Conservation (phyloP, 164 flowering plant species). For the Tinospora cordifolia region DNA sequence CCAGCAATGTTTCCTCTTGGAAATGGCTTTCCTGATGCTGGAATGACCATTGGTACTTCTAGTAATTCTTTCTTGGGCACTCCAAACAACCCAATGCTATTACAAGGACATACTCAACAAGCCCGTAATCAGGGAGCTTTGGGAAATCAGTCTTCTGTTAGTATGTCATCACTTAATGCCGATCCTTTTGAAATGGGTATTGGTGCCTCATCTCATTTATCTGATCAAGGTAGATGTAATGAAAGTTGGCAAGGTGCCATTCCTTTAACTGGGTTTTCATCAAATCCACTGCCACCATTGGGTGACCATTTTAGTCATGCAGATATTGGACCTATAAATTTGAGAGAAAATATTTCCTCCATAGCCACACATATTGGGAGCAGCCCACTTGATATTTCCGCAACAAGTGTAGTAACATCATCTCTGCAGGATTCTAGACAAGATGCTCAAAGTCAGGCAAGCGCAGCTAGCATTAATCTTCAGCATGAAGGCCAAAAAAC, state of each 20-base stretch:
- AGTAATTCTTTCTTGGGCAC: conserved; percentile 28
- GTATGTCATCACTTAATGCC: conserved; percentile 19
- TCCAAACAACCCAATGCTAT: conserved; percentile 29
- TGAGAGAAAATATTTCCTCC: conserved; percentile 27
- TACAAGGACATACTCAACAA: conserved; percentile 34
- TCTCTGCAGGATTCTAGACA: conserved; percentile 27
- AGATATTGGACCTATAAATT: conserved; percentile 18
- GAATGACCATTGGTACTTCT: conserved; percentile 20
- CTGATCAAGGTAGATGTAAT: conserved; percentile 33
- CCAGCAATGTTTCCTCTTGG: conserved; percentile 24
- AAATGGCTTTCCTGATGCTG: conserved; percentile 29
- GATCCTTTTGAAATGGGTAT: conserved; percentile 18
- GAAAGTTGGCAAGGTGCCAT: conserved; percentile 44
- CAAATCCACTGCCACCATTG: conserved; percentile 28
- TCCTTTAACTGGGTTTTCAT: conserved; percentile 27
- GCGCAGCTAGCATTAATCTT: conserved; percentile 16
- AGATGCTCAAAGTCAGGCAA: conserved; percentile 30
- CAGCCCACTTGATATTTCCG: conserved; percentile 24
- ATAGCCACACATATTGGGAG: conserved; percentile 22
- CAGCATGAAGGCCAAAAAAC: conserved; percentile 20
- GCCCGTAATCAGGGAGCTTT: conserved; percentile 15
- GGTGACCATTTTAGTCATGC: conserved; percentile 23
- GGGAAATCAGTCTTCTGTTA: conserved; percentile 30
- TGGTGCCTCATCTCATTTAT: conserved; percentile 29
- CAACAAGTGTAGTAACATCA: conserved; percentile 19